These are phyloP conservation scores for Senna tora DNA, from an alignment of 306 rosid species.

Conservation along the genomic window DNA sequence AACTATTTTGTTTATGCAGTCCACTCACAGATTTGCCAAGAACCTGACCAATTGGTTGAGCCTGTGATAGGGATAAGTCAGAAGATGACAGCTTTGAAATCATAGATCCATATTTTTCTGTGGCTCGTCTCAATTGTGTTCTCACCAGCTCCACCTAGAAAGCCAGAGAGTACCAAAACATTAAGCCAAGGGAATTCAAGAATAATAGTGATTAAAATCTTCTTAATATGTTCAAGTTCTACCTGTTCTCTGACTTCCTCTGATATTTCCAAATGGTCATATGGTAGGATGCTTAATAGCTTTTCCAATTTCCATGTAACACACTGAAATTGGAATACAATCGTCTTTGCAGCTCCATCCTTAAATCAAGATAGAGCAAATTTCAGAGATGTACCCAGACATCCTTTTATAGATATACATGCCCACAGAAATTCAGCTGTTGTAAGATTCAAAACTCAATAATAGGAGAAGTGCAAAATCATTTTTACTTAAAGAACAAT, in stretches of 20 bases:
- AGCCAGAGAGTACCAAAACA: slow-evolving; percentile 23
- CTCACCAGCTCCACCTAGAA: slow-evolving; percentile 89
- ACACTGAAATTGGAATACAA: slow-evolving; percentile 73
- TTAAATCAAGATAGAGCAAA: slow-evolving; percentile 64
- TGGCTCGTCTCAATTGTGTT: slow-evolving; percentile 82
- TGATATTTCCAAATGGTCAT: slow-evolving; percentile 70
- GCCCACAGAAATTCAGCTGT: slow-evolving; percentile 44
- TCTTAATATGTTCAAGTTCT: slow-evolving; percentile 36
- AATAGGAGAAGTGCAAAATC: slow-evolving; percentile 30
- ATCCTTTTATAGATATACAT: slow-evolving; percentile 46
- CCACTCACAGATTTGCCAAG: slow-evolving; percentile 49
- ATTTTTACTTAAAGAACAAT: slow-evolving; percentile 22
- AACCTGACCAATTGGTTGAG: slow-evolving; percentile 49
- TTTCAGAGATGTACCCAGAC: slow-evolving; percentile 57
- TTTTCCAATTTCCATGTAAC: slow-evolving; percentile 92
- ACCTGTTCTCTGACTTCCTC: slow-evolving; percentile 99
- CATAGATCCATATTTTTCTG: slow-evolving; percentile 70
- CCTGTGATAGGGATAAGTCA: slow-evolving; percentile 56
- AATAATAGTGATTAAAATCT: neutral
- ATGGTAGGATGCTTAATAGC: slow-evolving; percentile 67
- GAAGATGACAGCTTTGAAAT: slow-evolving; percentile 52
- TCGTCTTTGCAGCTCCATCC: slow-evolving; percentile 78
- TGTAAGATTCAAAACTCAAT: slow-evolving; percentile 34
- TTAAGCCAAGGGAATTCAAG: slow-evolving; percentile 7
- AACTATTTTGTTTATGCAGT: slow-evolving; percentile 47